Evolutionary conservation across 2,329 filamentous ascomycete genomes (phyloP).

Genomic region (Ophiostoma sp.): DNA sequence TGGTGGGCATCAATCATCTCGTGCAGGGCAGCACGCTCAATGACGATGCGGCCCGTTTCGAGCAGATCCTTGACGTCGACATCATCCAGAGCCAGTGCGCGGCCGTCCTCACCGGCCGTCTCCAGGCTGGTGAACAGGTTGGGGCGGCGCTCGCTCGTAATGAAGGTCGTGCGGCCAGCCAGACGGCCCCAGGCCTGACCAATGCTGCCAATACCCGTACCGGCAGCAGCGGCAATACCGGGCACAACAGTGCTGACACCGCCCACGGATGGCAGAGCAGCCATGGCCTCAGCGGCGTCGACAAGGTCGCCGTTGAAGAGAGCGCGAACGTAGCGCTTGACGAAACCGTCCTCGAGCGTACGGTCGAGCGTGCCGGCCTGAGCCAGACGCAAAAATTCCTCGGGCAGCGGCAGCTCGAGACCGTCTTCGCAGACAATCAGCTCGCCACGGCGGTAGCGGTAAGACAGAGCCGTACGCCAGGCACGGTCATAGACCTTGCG

Average conservation of each 20-base stretch:
- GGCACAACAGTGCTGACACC: background rate
- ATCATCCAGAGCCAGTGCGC: constrained; percentile 68
- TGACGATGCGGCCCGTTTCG: constrained; percentile 78
- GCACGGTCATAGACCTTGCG: constrained; percentile 93
- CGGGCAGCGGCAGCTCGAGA: constrained; percentile 64
- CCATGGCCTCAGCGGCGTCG: background rate
- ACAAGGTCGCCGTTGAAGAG: constrained; percentile 55
- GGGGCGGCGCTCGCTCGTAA: constrained; percentile 62
- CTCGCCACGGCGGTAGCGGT: constrained; percentile 85
- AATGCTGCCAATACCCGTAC: constrained; percentile 26
- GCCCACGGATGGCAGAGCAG: background rate
- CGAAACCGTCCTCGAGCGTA: constrained; percentile 50
- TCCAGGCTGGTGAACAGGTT: constrained; percentile 68
- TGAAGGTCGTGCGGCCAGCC: constrained; percentile 71
- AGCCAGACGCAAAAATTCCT: constrained; percentile 49
- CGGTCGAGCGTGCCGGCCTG: constrained; percentile 37
- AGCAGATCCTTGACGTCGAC: constrained; percentile 96
- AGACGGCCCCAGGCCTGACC: constrained; percentile 66
- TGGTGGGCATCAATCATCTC: constrained; percentile 72
- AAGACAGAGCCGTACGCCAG: constrained; percentile 90
- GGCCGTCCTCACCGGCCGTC: constrained; percentile 64
- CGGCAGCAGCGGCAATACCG: background rate
- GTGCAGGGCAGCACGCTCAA: constrained; percentile 79
- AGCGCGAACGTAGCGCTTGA: constrained; percentile 61
- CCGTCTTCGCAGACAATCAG: constrained; percentile 80